Evolutionary conservation across 345 rosid genomes (phyloP).

Genomic region (Eutrema heterophyllum): DNA sequence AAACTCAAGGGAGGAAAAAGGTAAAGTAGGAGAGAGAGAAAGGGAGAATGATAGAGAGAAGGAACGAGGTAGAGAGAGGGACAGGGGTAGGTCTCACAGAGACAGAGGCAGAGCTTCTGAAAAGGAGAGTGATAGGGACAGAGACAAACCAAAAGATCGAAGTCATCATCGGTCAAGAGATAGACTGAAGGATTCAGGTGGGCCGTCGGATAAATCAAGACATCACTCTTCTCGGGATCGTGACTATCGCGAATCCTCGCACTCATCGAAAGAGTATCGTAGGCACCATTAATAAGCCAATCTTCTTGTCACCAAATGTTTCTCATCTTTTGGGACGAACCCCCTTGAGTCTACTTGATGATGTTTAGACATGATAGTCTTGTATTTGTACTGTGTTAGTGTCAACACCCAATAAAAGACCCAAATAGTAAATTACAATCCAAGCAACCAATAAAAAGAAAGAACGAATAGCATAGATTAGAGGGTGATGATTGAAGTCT

Average conservation of each 20-base stretch:
- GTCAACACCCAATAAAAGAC: not conserved
- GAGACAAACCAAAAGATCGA: constrained; percentile 63
- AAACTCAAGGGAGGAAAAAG: constrained; percentile 49
- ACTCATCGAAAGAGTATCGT: constrained; percentile 25
- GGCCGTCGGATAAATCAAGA: constrained; percentile 62
- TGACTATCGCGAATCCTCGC: constrained; percentile 16
- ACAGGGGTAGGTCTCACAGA: constrained; percentile 62
- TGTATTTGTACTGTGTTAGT: not conserved
- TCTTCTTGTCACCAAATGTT: not conserved
- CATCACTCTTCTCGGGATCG: constrained; percentile 70
- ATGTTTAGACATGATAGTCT: not conserved
- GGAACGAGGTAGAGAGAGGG: constrained; percentile 46
- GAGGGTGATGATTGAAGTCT: not conserved
- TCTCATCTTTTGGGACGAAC: not conserved
- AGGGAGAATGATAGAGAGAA: constrained; percentile 71
- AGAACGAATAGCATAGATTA: not conserved
- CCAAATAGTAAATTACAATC: not conserved
- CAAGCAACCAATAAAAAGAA: not conserved
- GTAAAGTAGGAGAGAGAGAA: constrained; percentile 46
- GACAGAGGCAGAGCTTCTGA: constrained; percentile 77
- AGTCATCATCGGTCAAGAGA: constrained; percentile 68
- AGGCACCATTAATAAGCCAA: constrained; percentile 16
- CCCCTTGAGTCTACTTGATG: not conserved
- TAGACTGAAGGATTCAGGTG: constrained; percentile 66
- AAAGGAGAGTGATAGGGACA: constrained; percentile 70